These are phyloP conservation scores for Plasmodium knowlesi DNA, from an alignment of 169 alveolate species.

Conservation along the genomic window DNA sequence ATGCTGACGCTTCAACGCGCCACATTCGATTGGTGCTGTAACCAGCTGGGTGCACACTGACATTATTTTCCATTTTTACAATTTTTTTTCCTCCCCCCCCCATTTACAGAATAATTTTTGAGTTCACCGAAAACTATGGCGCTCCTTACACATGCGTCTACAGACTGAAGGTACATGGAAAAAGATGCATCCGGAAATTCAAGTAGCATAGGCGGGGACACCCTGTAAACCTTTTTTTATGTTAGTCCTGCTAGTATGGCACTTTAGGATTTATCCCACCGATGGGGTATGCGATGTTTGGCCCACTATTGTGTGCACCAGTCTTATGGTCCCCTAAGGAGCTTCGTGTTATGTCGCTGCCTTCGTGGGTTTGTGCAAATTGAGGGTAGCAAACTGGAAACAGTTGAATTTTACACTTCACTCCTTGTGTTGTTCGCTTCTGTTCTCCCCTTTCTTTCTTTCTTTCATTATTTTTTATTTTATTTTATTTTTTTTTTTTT, in stretches of 20 bases:
- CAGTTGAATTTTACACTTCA: not conserved
- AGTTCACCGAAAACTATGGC: constrained; percentile 69
- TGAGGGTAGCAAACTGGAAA: not conserved
- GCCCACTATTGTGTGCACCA: not conserved
- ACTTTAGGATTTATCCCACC: not conserved
- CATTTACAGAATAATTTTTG: constrained; percentile 35
- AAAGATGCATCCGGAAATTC: constrained; percentile 44
- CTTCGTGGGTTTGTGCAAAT: not conserved
- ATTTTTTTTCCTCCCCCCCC: not conserved
- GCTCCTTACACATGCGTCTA: constrained; percentile 69
- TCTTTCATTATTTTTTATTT: not conserved
- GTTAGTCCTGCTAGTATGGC: not conserved
- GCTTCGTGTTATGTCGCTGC: not conserved
- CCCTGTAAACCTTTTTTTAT: not conserved
- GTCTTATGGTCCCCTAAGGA: not conserved
- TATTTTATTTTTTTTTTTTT: not conserved
- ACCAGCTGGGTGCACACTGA: not conserved
- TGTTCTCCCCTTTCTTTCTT: not conserved
- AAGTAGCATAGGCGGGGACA: constrained; percentile 2
- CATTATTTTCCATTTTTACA: not conserved
- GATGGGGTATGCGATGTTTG: not conserved
- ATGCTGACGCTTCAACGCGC: not conserved
- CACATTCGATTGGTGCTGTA: not conserved
- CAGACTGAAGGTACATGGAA: constrained; percentile 64
- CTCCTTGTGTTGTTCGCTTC: not conserved